Conservation (phyloP, 2,329 filamentous ascomycete species). For the Ambrosiella xylebori region DNA sequence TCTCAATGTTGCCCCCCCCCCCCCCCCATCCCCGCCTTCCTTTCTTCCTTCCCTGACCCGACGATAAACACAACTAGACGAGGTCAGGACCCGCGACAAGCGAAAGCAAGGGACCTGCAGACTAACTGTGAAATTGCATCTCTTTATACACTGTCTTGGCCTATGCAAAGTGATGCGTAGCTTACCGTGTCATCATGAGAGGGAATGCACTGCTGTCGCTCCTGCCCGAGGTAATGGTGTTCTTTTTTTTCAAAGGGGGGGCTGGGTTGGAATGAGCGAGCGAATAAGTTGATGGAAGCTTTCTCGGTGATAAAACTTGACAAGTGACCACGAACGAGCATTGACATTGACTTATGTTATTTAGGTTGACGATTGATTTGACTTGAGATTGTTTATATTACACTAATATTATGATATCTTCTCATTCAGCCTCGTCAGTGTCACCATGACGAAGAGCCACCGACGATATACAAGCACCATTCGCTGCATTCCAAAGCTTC, state of each 20-base stretch:
- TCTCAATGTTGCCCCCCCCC: neutral
- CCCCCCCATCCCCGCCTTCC: neutral
- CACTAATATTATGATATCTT: too few relatives aligned
- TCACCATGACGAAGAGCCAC: too few relatives aligned
- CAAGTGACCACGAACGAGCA: too few relatives aligned
- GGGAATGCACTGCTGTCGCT: neutral
- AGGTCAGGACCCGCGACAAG: neutral
- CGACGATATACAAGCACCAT: too few relatives aligned
- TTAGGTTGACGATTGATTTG: too few relatives aligned
- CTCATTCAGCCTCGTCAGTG: too few relatives aligned
- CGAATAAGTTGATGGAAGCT: neutral
- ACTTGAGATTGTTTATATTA: too few relatives aligned
- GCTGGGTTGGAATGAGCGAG: neutral
- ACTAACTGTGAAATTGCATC: slow-evolving; percentile 3
- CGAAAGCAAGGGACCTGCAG: slow-evolving; percentile 1
- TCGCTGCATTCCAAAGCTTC: too few relatives aligned
- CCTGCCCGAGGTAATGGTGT: neutral
- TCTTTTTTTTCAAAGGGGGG: neutral
- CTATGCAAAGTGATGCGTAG: neutral
- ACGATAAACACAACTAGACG: neutral
- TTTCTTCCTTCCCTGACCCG: neutral
- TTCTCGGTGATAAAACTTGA: neutral
- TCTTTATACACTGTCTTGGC: neutral
- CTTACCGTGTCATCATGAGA: neutral
- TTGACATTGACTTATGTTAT: too few relatives aligned